Base-by-base conservation (phyloP, 1,284 basidiomycete species). In the Microbotryum intermedium region DNA sequence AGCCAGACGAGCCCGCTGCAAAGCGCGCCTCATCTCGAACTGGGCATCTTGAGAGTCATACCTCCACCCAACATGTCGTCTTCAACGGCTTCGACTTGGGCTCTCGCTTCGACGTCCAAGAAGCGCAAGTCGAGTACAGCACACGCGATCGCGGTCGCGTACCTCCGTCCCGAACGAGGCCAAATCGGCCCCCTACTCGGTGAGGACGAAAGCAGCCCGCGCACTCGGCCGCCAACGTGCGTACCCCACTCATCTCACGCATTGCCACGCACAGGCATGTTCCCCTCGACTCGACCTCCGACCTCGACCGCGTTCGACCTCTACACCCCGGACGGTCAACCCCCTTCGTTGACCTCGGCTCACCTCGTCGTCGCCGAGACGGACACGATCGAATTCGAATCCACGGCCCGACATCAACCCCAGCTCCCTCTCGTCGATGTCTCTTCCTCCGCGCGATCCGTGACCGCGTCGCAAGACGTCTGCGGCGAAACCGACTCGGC, bases 331-430 rank as follows among this genome's bases (percentile, higher is more conserved):
- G 21, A 16, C n/a, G 55, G 55, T 30, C 13, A 45, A 2, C 8
- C 26, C 16, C 47, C 20, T 23, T 26, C 45, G 29, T 16, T 20
- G 20, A 43, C 13, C 39, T 28, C 25, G 21, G 34, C 10, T 34
- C 34, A 26, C 26, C 55, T 61, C 43, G 57, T 67, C 50, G 65
- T 62, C 2, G 65, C 56, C 34, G 63, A 67, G 52, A 65, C 65
- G 39, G 55, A 54, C 43, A 54, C 62, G 3, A 60, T 65, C 51
- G 65, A 65, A 52, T 67, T 49, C 53, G 60, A 64, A n/a, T 16
- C 18, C 23, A 6, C 20, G 5, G 20, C 52, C 18, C 49, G 29
- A 28, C 50, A 29, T 50, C 56, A 44, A 7, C 6, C 16, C 11
- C 20, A 20, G 21, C 5, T 10, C 4, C 28, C 6, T 4, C 29